Base-by-base conservation (phyloP, 2,329 filamentous ascomycete species). In the Emmonsiellopsis sp. region DNA sequence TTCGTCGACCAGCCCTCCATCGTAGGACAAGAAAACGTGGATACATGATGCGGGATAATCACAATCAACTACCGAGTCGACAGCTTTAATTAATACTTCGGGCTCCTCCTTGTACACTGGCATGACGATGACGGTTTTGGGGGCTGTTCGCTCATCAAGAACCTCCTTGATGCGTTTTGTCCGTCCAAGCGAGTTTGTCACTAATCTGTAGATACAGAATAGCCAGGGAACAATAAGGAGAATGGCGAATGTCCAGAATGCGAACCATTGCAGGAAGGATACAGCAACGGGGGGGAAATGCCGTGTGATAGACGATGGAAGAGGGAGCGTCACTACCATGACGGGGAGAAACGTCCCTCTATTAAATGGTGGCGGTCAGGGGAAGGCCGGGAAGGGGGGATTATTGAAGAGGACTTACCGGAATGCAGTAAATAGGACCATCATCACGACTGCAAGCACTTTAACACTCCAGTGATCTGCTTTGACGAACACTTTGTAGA, bases 51-150 rank as follows among this genome's bases (percentile, higher is more conserved):
- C 82, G 1, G 93, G 92, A 59, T 97, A 97, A 62, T 96, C 92
- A 70, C 89, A 94, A 62, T 92, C 87, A 50, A 95, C 89, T 35
- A 97, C 85, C 0, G 92, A 96, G 71, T 96, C 85, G 61, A 96
- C 79, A 4, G 92, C 93, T 46, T 86, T 87, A 53, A 96, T 77
- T 46, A 97, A 78, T 10, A 95, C 79, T 0, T 88, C 86, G 0
- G 89, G 88, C 32, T 90, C 84, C 66, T 97, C 93, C 65, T 93
- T 89, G 74, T 95, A 97, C 65, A 91, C 94, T 4, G 92, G 93
- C 90, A 97, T 96, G 55, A 97, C 86, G 56, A 97, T 87, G 58
- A 96, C 89, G 13, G 95, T 87, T 70, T 97, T 97, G 1, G 92
- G 93, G 0, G 93, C 91, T 0, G 85, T 90, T 2, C 81, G 75